Conservation (phyloP, 352 stramenopile species). For the Globisporangium barbulae region DNA sequence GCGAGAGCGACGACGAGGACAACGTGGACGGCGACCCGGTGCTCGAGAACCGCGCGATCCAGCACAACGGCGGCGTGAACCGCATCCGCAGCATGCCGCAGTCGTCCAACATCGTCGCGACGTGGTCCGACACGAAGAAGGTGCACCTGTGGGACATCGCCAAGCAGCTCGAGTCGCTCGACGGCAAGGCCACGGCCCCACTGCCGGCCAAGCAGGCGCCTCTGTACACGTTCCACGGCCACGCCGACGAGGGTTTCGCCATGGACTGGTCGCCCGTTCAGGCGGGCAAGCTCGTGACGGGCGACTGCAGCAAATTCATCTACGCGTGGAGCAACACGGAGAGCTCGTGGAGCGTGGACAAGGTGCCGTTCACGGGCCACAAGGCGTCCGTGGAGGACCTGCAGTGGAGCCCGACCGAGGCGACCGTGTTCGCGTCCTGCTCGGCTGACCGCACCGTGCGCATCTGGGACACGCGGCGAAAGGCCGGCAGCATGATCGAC, state of each 20-base stretch:
- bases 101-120: conserved; percentile 95
- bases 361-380: conserved; percentile 90
- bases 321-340: conserved; percentile 91
- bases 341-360: conserved; percentile 82
- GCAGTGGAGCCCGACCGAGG: conserved; percentile 97
- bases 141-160: conserved; percentile 97
- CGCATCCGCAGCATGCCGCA: conserved; percentile 95
- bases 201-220: conserved; percentile 55
- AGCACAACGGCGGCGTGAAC: conserved; percentile 96
- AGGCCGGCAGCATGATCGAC: conserved; percentile 92
- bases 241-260: conserved; percentile 96
- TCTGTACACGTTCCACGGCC: conserved; percentile 94
- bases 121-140: conserved; percentile 94
- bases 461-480: conserved; percentile 97
- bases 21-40: conserved; percentile 95
- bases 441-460: conserved; percentile 93
- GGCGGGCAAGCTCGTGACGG: conserved; percentile 90
- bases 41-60: conserved; percentile 94
- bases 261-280: conserved; percentile 96
- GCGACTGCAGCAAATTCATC: conserved; percentile 97
- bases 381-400: conserved; percentile 96
- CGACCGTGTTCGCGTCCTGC: conserved; percentile 94
- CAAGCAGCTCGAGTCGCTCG: conserved; percentile 85
- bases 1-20: conserved; percentile 90
- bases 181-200: conserved; percentile 65